Base-by-base conservation (phyloP, 2,329 filamentous ascomycete species). In the Nigrospora sphaerica region DNA sequence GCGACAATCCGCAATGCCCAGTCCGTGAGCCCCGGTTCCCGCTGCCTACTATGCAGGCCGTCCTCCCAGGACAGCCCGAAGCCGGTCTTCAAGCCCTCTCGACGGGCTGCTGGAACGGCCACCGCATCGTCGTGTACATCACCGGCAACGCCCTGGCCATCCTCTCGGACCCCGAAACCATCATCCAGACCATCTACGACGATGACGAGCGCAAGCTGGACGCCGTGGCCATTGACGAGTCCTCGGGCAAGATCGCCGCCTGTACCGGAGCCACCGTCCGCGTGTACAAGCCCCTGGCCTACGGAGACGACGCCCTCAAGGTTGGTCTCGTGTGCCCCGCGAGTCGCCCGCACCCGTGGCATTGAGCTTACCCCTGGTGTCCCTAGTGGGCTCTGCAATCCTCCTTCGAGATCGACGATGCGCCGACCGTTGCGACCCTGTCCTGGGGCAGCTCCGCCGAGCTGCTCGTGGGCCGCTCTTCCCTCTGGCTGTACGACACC, bases 361-460 rank as follows among this genome's bases (percentile, higher is more conserved):
- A 14, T 17, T n/a, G 34, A 45, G 39, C 49, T 46, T 37, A 49
- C 37, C n/a, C 18, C 14, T 13, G 7, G 45, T 38, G 32, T 41
- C 44, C 45, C 43, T 60, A 84, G 79, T 86, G 82, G 77, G 75
- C 74, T 32, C 69, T 84, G 46, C 81, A 89, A 68, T 74, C 78
- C 45, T 74, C 72, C 52, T 79, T 88, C 46, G 66, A 73, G 53
- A 62, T 75, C 7, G 68, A 71, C 54, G 67, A 75, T 36, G 67
- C 78, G 49, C 69, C 69, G 48, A 81, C 75, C 43, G 57, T 55
- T 13, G 53, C 62, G 37, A 61, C 63, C 6, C 68, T 98, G 43
- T 96, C 91, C 13, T 98, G 93, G 93, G 92, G 92, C 34, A 78
- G 81, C 53, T 76, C 83, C 31, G 85, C 92, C 51, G 95, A 98